Conservation (phyloP, 2,329 filamentous ascomycete genomes). For the Aspergillus vadensis region DNA sequence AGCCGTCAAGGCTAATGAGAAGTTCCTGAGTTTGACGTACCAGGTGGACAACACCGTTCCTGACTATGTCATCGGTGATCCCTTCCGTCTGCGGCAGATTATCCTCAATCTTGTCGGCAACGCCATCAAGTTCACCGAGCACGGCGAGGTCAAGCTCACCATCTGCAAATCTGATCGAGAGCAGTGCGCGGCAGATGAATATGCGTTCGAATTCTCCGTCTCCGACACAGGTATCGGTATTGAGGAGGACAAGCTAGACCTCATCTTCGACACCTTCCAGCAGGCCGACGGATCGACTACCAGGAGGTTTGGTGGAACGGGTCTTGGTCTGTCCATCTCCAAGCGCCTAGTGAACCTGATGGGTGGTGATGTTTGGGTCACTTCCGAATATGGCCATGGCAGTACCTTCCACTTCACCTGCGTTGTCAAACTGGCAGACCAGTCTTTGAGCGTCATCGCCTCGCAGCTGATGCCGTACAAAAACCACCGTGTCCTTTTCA, state of each 20-base stretch:
- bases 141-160: conserved; percentile 93
- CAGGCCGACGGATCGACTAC: conserved; percentile 97
- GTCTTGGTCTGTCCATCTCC: conserved; percentile 90
- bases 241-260: conserved; percentile 87
- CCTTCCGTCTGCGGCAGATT: conserved; percentile 93
- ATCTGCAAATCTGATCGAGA: conserved; percentile 72
- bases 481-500: conserved; percentile 88
- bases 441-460: conserved; percentile 75
- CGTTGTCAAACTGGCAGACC: conserved; percentile 78
- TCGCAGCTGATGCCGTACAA: conserved; percentile 82
- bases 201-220: conserved; percentile 93
- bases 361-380: conserved; percentile 95
- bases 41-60: conserved; percentile 91
- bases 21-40: conserved; percentile 88
- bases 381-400: conserved; percentile 85
- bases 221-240: conserved; percentile 97
- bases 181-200: conserved; percentile 71
- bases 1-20: conserved; percentile 96
- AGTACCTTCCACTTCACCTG: conserved; percentile 98
- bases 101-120: conserved; percentile 97
- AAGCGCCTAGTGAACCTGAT: conserved; percentile 93
- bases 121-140: conserved; percentile 98
- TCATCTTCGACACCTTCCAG: conserved; percentile 99
- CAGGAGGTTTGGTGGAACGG: conserved; percentile 91
- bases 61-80: conserved; percentile 93